These are phyloP conservation scores for Capsicum chinense DNA, from an alignment of 257 asterid genomes.

Conservation along the genomic window DNA sequence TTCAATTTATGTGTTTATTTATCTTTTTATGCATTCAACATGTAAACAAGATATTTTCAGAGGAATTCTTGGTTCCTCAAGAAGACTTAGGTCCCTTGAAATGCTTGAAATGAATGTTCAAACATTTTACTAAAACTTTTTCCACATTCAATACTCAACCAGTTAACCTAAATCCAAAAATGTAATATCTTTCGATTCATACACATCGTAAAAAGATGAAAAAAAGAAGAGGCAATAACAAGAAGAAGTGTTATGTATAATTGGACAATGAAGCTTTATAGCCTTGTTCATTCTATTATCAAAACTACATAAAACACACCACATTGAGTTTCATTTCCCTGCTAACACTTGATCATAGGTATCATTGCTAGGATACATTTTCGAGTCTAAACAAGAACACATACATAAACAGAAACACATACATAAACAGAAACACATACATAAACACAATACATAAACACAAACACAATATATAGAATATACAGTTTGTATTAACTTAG, in stretches of 20 bases:
- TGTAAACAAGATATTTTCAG: not conserved
- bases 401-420: too few relatives aligned
- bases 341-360: not conserved
- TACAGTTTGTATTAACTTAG: too few relatives aligned
- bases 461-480: too few relatives aligned
- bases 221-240: not conserved
- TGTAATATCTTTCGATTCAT: too few relatives aligned
- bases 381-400: not conserved
- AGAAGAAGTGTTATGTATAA: not conserved
- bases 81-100: not conserved
- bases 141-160: conserved; percentile 2
- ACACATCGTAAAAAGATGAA: not conserved
- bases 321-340: not conserved
- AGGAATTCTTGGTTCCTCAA: conserved; percentile 20
- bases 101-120: not conserved
- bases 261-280: not conserved
- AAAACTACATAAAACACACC: not conserved
- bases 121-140: not conserved
- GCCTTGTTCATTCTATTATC: not conserved
- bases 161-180: not conserved
- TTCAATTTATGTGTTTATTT: not conserved
- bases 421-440: too few relatives aligned
- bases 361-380: not conserved
- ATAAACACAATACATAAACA: too few relatives aligned
- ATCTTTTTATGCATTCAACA: not conserved